Conservation (phyloP, 345 rosid genomes). For the sweet orange (Citrus sinensis) region DNA sequence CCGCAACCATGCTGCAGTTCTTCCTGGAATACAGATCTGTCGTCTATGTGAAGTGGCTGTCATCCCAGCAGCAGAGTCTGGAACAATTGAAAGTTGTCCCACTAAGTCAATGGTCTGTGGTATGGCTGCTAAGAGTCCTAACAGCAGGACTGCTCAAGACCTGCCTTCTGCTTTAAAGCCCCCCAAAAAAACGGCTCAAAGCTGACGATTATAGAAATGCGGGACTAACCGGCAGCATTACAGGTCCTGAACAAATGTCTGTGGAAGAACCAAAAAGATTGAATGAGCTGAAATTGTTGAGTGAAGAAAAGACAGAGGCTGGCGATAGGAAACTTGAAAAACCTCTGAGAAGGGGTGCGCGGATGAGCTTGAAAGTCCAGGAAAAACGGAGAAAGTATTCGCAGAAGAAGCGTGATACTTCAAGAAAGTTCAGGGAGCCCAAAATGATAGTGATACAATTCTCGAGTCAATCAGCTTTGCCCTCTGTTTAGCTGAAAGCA, state of each 20-base stretch:
- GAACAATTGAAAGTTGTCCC: constrained; percentile 13
- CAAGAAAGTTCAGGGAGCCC: constrained; percentile 28
- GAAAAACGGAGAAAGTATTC: constrained; percentile 3
- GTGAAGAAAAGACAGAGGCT: constrained; percentile 35
- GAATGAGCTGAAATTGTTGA: constrained; percentile 29
- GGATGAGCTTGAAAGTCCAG: constrained; percentile 6
- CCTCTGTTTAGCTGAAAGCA: constrained; percentile 51
- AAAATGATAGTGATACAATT: constrained; percentile 51
- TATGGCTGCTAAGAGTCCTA: constrained; percentile 14
- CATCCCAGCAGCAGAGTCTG: constrained; percentile 31
- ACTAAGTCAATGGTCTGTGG: constrained; percentile 17
- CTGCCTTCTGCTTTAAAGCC: constrained; percentile 25
- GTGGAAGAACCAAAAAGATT: neutral
- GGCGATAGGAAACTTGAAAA: constrained; percentile 19
- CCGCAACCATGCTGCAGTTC: constrained; percentile 26
- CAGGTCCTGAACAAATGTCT: constrained; percentile 37
- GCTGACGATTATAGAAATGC: constrained; percentile 20
- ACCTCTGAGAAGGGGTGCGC: constrained; percentile 22
- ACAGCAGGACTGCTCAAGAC: constrained; percentile 16
- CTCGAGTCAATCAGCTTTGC: constrained; percentile 39
- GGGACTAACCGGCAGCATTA: too few relatives aligned
- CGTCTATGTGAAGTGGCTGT: constrained; percentile 30
- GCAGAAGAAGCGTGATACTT: neutral
- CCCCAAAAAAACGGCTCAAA: constrained; percentile 26
- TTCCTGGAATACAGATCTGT: constrained; percentile 36